phyloP scores from a whole-genome alignment of 345 rosid species.

The Eucalyptus grandis region DNA sequence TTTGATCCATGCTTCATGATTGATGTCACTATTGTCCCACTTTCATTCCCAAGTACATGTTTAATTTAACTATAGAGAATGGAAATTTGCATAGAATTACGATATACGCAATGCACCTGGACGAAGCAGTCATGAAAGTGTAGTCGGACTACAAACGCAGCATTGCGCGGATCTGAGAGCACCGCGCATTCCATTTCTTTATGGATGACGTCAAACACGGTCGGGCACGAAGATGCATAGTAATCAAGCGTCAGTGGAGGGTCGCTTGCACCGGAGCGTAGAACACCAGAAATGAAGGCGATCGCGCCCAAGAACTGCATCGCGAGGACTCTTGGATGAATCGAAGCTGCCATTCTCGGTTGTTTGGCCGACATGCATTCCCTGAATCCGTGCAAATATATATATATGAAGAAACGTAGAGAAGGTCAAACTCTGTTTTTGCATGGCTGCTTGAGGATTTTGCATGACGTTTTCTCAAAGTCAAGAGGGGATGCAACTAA shows the following conservation, averaged over 20 bases:
- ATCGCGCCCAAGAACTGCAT: not conserved
- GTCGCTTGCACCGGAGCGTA: constrained; percentile 4
- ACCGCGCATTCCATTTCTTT: constrained; percentile 90
- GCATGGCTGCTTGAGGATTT: not conserved
- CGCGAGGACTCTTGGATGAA: not conserved
- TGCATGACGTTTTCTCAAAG: constrained; percentile 2
- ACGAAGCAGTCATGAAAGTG: constrained; percentile 96
- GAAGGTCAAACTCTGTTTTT: not conserved
- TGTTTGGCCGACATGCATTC: not conserved
- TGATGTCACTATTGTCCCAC: not conserved
- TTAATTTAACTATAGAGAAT: not conserved
- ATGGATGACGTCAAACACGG: constrained; percentile 42
- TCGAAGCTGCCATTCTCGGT: not conserved
- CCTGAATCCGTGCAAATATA: not conserved
- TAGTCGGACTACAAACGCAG: constrained; percentile 56
- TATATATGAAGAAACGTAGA: not conserved
- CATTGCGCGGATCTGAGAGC: constrained; percentile 69
- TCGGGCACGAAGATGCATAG: constrained; percentile 68
- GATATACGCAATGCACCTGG: constrained; percentile 31
- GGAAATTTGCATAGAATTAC: not conserved
- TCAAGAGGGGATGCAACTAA: constrained; percentile 73
- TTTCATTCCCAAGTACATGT: not conserved
- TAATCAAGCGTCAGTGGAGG: constrained; percentile 60
- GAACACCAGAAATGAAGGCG: not conserved
- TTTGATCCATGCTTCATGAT: not conserved